Base-by-base conservation (phyloP, 805 yeast species). In the Ogataea nitratoaversa region DNA sequence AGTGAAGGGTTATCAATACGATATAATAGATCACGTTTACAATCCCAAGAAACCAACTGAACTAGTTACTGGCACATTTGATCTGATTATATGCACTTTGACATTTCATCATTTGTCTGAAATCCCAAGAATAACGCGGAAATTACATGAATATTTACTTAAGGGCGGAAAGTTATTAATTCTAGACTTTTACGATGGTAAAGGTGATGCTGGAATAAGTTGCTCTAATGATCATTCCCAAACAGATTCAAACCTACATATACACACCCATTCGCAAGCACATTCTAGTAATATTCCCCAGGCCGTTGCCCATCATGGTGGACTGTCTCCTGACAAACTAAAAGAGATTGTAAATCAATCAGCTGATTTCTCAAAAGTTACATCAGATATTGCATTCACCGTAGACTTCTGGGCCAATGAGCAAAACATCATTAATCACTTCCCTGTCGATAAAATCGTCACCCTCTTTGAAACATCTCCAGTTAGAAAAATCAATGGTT, bases 21-120 rank as follows among this genome's bases (percentile, higher is more conserved):
- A 53, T 36, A 37, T 51, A 5, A 13, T 53, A 14, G 51, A 51
- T 36, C 36, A 40, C n/a, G 30, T 32, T 4, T 49, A 39, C 38
- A 18, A 19, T 5, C 25, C 41, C 19, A 13, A 29, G 2, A 32
- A 23, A 23, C 53, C 54, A 8, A 19, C 19, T 3, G 40, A 35
- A 7, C 36, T 52, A 9, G 34, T 36, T 9, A 12, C 42, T 2
- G 47, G 32, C 2, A 32, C 54, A 9, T 63, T 63, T 43, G 71
- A 69, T 44, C 50, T 59, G 17, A 56, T 68, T 19, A 40, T 55
- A 2, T 65, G 70, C 36, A 64, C 72, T 2, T 49, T 66, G 17
- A 51, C 70, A 1, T 68, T 60, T 43, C 74, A 70, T 44, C 74
- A 70, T 44, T 43, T 70, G 13, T 54, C 61, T 11, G 53, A 63